Base-by-base conservation (phyloP, 176 grass and related monocot species). In the Ensete ventricosum region DNA sequence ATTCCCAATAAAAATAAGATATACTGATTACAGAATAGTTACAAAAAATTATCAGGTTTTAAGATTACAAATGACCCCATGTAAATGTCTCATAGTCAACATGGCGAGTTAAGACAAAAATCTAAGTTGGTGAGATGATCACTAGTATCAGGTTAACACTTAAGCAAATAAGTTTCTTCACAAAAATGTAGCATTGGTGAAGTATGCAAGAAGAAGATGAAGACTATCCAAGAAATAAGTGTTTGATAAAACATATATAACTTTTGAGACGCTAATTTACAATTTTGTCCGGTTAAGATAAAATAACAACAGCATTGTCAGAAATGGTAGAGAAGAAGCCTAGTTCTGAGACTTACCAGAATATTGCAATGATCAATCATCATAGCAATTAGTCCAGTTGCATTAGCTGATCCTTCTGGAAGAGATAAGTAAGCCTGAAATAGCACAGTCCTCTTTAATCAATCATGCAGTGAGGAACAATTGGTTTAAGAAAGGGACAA, bases 341-440 rank as follows among this genome's bases (percentile, higher is more conserved):
- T 43, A 3, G 34, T 43, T 72, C 53, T 78, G 60, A 84, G 62
- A 50, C 78, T 84, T 79, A 90, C 88, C 79, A 12, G 53, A 81
- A 67, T 79, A 81, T 85, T 88, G 57, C 19, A 78, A 85, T 85
- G 73, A 71, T 86, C 85, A 64, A 77, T 76, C 78, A 85, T 81
- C 89, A 88, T 68, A 72, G 89, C 89, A 81, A 91, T 67, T 52
- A 88, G 84, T 69, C 89, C 89, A 79, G 73, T 82, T 72, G 85
- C 83, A 81, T 73, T 91, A 34, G 82, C 85, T 81, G 82, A 67
- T 13, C 27, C 25, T 76, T 88, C 89, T 21, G 89, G 85, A 85
- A 91, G 89, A 84, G 88, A 90, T 73, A 90, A 84, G 75, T 86
- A 90, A 76, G 81, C 85, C 88, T 90, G 73, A 80, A 81, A 77